Base-by-base conservation (phyloP, 2,329 filamentous ascomycete genomes). In the Elsinoe fawcettii region DNA sequence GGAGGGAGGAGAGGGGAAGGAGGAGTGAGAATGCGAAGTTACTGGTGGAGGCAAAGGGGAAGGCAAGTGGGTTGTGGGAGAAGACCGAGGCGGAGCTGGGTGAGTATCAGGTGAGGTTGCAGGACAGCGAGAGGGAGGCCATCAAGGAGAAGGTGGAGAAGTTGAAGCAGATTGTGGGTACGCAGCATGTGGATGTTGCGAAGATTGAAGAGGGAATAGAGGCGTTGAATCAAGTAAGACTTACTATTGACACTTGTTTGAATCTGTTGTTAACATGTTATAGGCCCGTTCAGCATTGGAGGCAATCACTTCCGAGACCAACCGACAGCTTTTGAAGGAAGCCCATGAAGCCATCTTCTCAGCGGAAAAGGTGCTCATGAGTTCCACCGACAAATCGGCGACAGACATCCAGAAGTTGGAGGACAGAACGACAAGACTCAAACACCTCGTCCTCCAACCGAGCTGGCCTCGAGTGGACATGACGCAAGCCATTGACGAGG, bases 301-400 rank as follows among this genome's bases (percentile, higher is more conserved):
- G 1, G 49, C 62, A 6, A 59, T 62, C 9, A 60, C 66, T 7
- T 58, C 61, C 9, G 60, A 64, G 12, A 63, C 65, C 1, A 63
- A 67, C 20, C 68, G 69, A 34, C 32, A 62, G 0, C 61, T 70
- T 8, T 53, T 70, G 53, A 65, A 63, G 16, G 58, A 68, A 6
- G 69, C 69, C 1, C 69, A 71, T 51, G 67, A 70, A 47, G 67
- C 67, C 16, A 69, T 71, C 47, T 69, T 71, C 23, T 65, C 64
- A 1, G 67, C 63, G 9, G 68, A 71, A 53, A 68, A 67, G 37
- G 66, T 67, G n/a, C 59, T 69, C 2, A 56, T 68, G 2, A 64
- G 65, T 16, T 53, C 58, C 4, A 61, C 60, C 20, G 59, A 58
- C 11, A 37, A 54, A 1, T 46, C 58, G 4, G 36, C 46, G 8